Conservation (phyloP, 1,284 basidiomycete species). For the Schizophyllum commune region DNA sequence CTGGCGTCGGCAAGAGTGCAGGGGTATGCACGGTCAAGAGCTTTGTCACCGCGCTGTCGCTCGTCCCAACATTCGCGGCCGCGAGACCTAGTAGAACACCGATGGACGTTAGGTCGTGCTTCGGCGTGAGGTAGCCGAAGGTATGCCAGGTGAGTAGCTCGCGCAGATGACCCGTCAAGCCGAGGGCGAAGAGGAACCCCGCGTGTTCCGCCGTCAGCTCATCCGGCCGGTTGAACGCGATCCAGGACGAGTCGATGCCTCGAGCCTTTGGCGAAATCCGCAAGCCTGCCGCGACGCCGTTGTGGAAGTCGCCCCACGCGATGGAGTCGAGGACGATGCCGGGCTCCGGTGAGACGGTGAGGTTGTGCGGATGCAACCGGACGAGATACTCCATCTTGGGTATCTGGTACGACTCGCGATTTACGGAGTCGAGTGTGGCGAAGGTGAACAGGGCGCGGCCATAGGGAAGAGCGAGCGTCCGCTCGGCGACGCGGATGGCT, state of each 20-base stretch:
- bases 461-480: constrained; percentile 79
- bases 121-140: constrained; percentile 87
- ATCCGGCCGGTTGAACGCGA: constrained; percentile 85
- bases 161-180: constrained; percentile 85
- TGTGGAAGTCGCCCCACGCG: constrained; percentile 96
- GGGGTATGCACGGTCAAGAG: constrained; percentile 90
- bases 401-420: constrained; percentile 70
- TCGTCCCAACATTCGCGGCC: constrained; percentile 85
- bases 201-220: constrained; percentile 89
- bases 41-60: constrained; percentile 84
- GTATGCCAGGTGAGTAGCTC: constrained; percentile 86
- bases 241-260: constrained; percentile 86
- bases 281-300: constrained; percentile 89
- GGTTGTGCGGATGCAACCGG: constrained; percentile 63
- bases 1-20: constrained; percentile 82
- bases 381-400: constrained; percentile 78
- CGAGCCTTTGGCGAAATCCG: constrained; percentile 73
- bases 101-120: constrained; percentile 92
- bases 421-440: constrained; percentile 63
- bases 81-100: constrained; percentile 89
- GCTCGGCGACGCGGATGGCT: constrained; percentile 71
- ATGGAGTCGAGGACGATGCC: constrained; percentile 62
- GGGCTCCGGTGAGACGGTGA: constrained; percentile 52
- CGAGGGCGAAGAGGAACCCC: constrained; percentile 90
- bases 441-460: constrained; percentile 87